phyloP scores from a whole-genome alignment of 148 eudicot species.

The Cornus kousa region DNA sequence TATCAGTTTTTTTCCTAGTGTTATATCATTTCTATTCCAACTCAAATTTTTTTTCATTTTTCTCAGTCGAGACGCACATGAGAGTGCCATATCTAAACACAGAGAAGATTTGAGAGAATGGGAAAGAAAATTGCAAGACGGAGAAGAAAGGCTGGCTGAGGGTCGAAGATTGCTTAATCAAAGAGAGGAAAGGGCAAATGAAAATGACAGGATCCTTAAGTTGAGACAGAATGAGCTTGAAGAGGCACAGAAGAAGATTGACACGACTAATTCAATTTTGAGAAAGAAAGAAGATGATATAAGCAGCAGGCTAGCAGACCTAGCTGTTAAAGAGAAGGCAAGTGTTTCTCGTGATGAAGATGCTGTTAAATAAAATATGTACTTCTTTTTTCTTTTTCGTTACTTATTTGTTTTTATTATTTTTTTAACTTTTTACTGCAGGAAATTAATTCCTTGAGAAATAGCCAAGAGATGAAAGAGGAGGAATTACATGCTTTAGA shows the following conservation, averaged over 20 bases:
- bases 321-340: conserved; percentile 78
- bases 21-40: background rate
- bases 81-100: conserved; percentile 58
- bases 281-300: conserved; percentile 81
- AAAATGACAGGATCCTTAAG: conserved; percentile 55
- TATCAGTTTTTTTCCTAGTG: no score
- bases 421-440: conserved; percentile 27
- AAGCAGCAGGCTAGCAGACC: conserved; percentile 40
- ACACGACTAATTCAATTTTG: conserved; percentile 46
- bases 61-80: conserved; percentile 70
- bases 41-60: background rate
- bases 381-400: background rate
- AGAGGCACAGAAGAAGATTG: conserved; percentile 67
- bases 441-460: conserved; percentile 58
- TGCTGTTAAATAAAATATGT: background rate
- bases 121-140: conserved; percentile 85
- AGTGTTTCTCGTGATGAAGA: background rate
- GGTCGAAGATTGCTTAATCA: conserved; percentile 79
- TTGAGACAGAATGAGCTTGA: conserved; percentile 70
- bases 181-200: conserved; percentile 88
- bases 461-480: conserved; percentile 62
- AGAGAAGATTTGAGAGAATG: conserved; percentile 89
- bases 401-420: background rate
- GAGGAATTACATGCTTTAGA: conserved; percentile 54
- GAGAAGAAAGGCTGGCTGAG: conserved; percentile 88